A percentile compares a stretch with the other conserved stretches of the same genome.
These are phyloP conservation scores for Mangifera indica DNA, from an alignment of 345 rosid species.

Conservation along the genomic window DNA sequence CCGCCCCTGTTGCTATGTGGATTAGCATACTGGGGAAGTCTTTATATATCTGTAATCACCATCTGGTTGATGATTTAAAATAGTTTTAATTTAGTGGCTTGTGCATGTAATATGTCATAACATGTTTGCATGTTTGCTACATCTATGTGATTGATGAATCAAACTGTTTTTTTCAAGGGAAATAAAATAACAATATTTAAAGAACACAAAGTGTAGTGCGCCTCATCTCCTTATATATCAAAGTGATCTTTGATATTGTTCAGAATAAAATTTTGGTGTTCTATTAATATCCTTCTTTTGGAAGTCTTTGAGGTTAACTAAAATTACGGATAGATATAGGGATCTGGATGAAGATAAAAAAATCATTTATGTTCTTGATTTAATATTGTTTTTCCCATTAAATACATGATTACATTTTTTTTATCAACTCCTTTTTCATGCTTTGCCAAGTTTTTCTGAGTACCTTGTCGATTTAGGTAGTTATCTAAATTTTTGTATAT, in stretches of 20 bases:
- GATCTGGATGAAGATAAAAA: not conserved
- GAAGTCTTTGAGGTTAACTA: not conserved
- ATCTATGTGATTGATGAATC: not conserved
- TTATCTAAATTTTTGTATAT: not conserved
- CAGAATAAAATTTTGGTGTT: not conserved
- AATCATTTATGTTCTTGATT: not conserved
- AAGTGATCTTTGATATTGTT: not conserved
- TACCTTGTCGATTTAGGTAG: not conserved
- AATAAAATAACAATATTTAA: not conserved
- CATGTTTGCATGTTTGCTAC: not conserved
- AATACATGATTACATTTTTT: not conserved
- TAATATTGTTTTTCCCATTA: not conserved
- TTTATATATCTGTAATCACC: not conserved
- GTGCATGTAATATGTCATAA: not conserved
- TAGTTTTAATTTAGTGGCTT: not conserved
- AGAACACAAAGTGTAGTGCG: not conserved
- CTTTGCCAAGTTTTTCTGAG: not conserved
- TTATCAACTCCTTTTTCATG: not conserved
- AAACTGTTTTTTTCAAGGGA: not conserved
- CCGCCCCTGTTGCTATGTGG: not conserved
- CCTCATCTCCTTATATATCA: not conserved
- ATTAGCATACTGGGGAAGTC: not conserved
- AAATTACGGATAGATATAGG: not conserved
- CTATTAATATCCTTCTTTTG: not conserved
- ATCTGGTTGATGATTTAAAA: not conserved